Conservation (phyloP, 441 rosid species). For the Populus trichocarpa region DNA sequence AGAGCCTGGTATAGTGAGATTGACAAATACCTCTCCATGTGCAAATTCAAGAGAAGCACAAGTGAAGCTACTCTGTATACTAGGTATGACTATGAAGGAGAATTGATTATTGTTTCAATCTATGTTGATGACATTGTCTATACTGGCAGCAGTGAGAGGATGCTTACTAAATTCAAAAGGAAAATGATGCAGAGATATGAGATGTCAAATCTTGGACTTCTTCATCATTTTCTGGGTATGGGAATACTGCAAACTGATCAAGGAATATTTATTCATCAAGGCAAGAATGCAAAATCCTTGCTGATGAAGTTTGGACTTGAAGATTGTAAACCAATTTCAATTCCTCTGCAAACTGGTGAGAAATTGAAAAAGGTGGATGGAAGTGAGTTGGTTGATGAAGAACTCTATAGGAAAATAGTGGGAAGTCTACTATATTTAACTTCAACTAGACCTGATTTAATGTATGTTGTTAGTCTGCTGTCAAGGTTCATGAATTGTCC, state of each 20-base stretch:
- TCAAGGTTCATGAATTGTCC: no score
- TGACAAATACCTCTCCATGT: neutral
- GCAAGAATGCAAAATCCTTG: neutral
- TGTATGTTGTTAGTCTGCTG: no score
- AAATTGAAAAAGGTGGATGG: no score
- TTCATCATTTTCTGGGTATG: neutral
- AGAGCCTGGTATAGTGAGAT: neutral
- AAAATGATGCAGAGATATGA: neutral
- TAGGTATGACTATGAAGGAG: accelerated
- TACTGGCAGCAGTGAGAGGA: accelerated
- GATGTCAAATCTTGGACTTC: neutral
- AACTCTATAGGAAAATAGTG: accelerated
- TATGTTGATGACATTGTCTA: no score
- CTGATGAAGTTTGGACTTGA: accelerated
- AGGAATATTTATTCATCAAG: neutral
- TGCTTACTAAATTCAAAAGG: no score
- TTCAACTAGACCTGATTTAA: no score
- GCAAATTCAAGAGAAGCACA: neutral
- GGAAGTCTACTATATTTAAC: no score
- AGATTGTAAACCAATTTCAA: neutral
- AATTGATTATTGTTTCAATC: neutral
- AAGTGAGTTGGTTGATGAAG: no score
- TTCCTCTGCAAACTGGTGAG: accelerated
- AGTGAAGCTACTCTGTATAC: neutral
- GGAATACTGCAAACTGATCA: neutral